These are phyloP conservation scores for Echium plantagineum DNA, from an alignment of 257 asterid species.

Conservation along the genomic window DNA sequence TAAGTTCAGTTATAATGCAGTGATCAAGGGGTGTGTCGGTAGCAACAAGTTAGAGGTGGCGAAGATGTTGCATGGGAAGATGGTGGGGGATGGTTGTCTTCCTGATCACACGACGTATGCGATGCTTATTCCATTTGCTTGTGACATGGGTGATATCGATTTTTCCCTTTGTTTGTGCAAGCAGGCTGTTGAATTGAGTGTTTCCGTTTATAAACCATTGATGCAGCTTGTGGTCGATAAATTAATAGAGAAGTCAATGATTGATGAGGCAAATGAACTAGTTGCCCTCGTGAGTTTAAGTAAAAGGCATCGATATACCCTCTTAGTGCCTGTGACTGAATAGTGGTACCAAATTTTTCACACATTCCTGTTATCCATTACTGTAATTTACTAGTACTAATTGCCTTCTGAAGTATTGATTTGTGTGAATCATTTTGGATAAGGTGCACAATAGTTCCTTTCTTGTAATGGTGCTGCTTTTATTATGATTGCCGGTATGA, in stretches of 20 bases:
- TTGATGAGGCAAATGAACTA: constrained; percentile 24
- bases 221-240: constrained; percentile 22
- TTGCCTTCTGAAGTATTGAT: too few relatives aligned
- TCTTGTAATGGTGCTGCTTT: too few relatives aligned
- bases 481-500: too few relatives aligned
- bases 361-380: too few relatives aligned
- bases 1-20: constrained; percentile 22
- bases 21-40: constrained; percentile 27
- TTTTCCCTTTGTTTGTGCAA: constrained; percentile 32
- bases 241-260: constrained; percentile 21
- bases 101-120: constrained; percentile 24
- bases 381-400: too few relatives aligned
- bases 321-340: too few relatives aligned
- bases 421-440: too few relatives aligned
- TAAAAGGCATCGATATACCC: not conserved
- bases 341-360: too few relatives aligned
- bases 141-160: constrained; percentile 22
- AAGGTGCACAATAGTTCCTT: too few relatives aligned
- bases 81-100: constrained; percentile 15
- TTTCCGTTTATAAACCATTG: constrained; percentile 2
- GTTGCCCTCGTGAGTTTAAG: constrained; percentile 13
- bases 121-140: constrained; percentile 24
- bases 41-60: constrained; percentile 29
- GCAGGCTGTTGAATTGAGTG: constrained; percentile 11
- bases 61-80: constrained; percentile 24